A percentile compares a stretch with the other conserved stretches of the same genome.
phyloP scores from a whole-genome alignment of 2,329 filamentous ascomycete species.

The Trichoderma atrobrunneum region DNA sequence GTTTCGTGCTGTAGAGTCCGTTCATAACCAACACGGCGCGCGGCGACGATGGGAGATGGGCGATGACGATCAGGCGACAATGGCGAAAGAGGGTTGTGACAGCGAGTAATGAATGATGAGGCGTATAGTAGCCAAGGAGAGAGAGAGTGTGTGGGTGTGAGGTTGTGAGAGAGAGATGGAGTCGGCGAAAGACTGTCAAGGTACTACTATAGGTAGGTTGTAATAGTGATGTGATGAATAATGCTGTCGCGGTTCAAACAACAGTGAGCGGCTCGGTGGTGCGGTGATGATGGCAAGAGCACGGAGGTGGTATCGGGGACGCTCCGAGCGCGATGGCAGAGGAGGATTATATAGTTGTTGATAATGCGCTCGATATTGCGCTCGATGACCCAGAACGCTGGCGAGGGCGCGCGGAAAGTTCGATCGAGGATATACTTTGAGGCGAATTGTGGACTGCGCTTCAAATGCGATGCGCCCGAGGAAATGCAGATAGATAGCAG shows the following conservation, averaged over 20 bases:
- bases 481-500: not conserved
- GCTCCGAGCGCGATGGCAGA: slow-evolving; percentile 6
- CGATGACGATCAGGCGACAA: not conserved
- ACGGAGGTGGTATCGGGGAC: not conserved
- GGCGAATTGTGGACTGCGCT: not conserved
- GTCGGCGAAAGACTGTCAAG: not conserved
- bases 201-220: no score
- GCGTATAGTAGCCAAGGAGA: not conserved
- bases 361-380: not conserved
- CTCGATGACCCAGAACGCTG: not conserved
- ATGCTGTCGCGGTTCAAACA: not conserved
- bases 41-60: not conserved
- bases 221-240: not conserved
- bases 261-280: not conserved
- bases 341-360: slow-evolving; percentile 27
- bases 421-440: not conserved
- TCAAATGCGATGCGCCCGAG: not conserved
- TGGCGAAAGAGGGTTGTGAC: not conserved
- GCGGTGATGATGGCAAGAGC: not conserved
- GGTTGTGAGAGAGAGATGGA: not conserved
- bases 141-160: not conserved
- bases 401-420: not conserved
- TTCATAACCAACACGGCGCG: slow-evolving; percentile 17
- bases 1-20: slow-evolving; percentile 23
- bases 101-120: not conserved